phyloP scores from a whole-genome alignment of 257 asterid genomes.

The Prunella vulgaris region DNA sequence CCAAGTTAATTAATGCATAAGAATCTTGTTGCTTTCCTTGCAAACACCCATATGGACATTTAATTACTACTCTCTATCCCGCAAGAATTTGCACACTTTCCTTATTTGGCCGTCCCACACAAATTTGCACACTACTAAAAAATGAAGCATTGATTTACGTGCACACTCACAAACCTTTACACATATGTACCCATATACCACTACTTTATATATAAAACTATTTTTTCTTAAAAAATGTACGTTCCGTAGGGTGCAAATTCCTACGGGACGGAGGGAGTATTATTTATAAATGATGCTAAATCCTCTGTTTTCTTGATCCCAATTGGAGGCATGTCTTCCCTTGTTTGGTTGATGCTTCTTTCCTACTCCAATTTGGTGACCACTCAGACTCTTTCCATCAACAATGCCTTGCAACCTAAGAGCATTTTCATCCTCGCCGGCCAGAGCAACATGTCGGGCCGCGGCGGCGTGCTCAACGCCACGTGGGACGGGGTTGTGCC shows the following conservation, averaged over 20 bases:
- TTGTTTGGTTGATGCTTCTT: slow-evolving; percentile 38
- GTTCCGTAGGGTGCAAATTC: no score
- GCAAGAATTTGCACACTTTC: no score
- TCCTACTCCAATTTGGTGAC: slow-evolving; percentile 28
- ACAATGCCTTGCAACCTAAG: slow-evolving; percentile 17
- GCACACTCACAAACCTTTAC: no score
- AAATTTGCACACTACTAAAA: no score
- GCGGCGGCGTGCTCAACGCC: slow-evolving; percentile 49
- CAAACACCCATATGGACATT: not conserved
- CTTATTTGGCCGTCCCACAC: no score
- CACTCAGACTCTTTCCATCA: not conserved
- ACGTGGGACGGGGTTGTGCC: slow-evolving; percentile 71
- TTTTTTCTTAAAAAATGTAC: no score
- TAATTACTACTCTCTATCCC: no score
- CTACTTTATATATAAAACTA: no score
- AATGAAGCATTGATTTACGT: no score
- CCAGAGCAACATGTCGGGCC: slow-evolving; percentile 91
- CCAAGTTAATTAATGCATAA: not conserved
- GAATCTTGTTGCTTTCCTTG: slow-evolving; percentile 19
- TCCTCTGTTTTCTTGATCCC: not conserved
- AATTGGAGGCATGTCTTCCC: slow-evolving; percentile 30
- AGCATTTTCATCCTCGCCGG: slow-evolving; percentile 76
- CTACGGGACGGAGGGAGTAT: no score
- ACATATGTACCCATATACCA: no score
- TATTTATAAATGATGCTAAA: not conserved